These are phyloP conservation scores for Cryptococcus sp. DNA, from an alignment of 1,284 basidiomycete genomes.

Conservation along the genomic window DNA sequence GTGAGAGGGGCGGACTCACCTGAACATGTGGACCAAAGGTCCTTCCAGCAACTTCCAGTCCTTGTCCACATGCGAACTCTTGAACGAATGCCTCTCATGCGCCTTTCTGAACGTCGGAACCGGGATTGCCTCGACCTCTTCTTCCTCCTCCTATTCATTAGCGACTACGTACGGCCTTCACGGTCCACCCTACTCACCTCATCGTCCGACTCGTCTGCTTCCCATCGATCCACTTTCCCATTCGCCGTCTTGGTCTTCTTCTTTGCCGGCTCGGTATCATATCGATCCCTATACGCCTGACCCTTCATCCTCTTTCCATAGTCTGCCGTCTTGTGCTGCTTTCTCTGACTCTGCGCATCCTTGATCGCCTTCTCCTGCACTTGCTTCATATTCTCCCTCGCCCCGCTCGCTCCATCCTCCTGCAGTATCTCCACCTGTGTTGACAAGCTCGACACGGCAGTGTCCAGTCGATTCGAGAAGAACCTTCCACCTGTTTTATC, in stretches of 20 bases:
- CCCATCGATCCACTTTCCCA: conserved; percentile 27
- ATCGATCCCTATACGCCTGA: conserved; percentile 39
- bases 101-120: conserved; percentile 28
- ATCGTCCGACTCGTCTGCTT: conserved; percentile 35
- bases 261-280: conserved; percentile 37
- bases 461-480: conserved; percentile 71
- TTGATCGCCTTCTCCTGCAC: conserved; percentile 41
- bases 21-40: conserved; percentile 86
- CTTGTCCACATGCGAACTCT: conserved; percentile 56
- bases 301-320: conserved; percentile 42
- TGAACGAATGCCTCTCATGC: conserved; percentile 27
- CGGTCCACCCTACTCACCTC: conserved; percentile 45
- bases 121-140: conserved; percentile 22
- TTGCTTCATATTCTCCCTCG: conserved; percentile 58
- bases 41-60: conserved; percentile 74
- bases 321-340: conserved; percentile 35
- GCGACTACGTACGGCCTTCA: no score
- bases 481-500: conserved; percentile 67
- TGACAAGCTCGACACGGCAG: conserved; percentile 56
- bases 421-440: conserved; percentile 61
- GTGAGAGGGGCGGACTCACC: conserved; percentile 36
- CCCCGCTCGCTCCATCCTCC: conserved; percentile 55
- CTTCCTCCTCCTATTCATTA: conserved; percentile 12
- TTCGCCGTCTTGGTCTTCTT: conserved; percentile 49
- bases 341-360: conserved; percentile 34